Evolutionary conservation across 371 early-diverging fungal genomes (phyloP).

Genomic region (Mucor mucedo): DNA sequence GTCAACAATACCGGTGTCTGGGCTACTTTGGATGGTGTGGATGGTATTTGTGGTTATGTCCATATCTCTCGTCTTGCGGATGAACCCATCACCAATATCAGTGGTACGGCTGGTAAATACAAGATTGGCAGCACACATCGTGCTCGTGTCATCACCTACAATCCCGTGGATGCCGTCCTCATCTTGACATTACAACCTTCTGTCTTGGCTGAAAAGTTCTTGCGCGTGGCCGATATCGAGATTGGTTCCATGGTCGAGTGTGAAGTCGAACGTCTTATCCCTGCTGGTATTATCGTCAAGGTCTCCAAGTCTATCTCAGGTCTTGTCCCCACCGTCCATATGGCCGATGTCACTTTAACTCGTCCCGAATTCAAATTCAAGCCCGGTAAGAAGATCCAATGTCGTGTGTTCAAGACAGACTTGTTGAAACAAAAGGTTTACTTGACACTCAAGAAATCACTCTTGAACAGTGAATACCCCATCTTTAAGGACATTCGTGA

Average conservation of each 20-base stretch:
- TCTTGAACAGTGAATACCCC: slow-evolving; percentile 77
- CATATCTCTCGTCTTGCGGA: slow-evolving; percentile 80
- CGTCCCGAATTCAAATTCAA: slow-evolving; percentile 84
- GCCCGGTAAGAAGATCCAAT: slow-evolving; percentile 66
- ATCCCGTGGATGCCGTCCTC: slow-evolving; percentile 74
- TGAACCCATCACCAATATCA: slow-evolving; percentile 52
- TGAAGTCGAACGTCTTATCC: slow-evolving; percentile 52
- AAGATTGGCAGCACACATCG: slow-evolving; percentile 70
- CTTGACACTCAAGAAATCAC: slow-evolving; percentile 80
- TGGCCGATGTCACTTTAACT: slow-evolving; percentile 76
- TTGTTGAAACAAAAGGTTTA: slow-evolving; percentile 55
- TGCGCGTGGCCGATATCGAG: slow-evolving; percentile 72
- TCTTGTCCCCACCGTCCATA: slow-evolving; percentile 73
- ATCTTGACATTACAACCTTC: slow-evolving; percentile 75
- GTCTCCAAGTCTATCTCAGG: slow-evolving; percentile 71
- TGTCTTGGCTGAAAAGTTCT: slow-evolving; percentile 70
- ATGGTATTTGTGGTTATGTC: slow-evolving; percentile 62
- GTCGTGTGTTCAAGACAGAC: slow-evolving; percentile 74
- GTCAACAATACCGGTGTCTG: slow-evolving; percentile 60
- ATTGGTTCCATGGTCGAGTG: slow-evolving; percentile 73
- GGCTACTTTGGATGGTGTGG: slow-evolving; percentile 55
- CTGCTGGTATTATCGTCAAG: slow-evolving; percentile 69
- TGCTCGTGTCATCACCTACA: slow-evolving; percentile 81
- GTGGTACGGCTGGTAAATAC: slow-evolving; percentile 62
- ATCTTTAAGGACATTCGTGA: slow-evolving; percentile 63